Percentiles rank a stretch among this genome's conserved stretches.
Evolutionary conservation across 1,284 basidiomycete genomes (phyloP).

Genomic region (Fistulina hepatica): DNA sequence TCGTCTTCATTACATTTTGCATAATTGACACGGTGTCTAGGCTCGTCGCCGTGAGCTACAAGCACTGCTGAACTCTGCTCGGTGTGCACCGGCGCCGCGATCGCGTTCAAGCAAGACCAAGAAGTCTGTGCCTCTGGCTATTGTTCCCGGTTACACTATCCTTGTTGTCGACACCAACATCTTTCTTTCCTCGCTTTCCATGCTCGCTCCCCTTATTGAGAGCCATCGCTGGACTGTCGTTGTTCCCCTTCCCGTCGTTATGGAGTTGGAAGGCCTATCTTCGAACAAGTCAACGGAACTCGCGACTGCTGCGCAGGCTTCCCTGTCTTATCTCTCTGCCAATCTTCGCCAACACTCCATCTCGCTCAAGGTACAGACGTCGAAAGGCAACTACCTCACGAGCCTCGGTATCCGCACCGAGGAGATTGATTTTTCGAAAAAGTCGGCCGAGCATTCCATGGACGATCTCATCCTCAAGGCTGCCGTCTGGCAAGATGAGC

Average conservation of each 20-base stretch:
- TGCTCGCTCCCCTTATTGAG: slow-evolving; percentile 71
- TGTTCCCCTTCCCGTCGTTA: slow-evolving; percentile 88
- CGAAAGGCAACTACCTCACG: slow-evolving; percentile 85
- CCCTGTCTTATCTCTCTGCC: slow-evolving; percentile 67
- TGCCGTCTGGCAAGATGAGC: slow-evolving; percentile 85
- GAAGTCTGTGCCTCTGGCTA: slow-evolving; percentile 34
- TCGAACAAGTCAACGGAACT: slow-evolving; percentile 57
- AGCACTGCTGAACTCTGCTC: slow-evolving; percentile 39
- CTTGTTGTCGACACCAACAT: slow-evolving; percentile 95
- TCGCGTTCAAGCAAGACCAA: slow-evolving; percentile 27
- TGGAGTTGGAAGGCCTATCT: slow-evolving; percentile 88
- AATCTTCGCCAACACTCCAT: slow-evolving; percentile 64
- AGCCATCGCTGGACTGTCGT: slow-evolving; percentile 80
- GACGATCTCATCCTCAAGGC: slow-evolving; percentile 92
- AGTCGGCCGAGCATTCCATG: slow-evolving; percentile 66
- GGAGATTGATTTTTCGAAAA: slow-evolving; percentile 63
- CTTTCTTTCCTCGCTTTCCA: slow-evolving; percentile 66
- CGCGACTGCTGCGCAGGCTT: slow-evolving; percentile 59
- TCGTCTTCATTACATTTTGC: slow-evolving; percentile 6
- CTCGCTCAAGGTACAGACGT: slow-evolving; percentile 90
- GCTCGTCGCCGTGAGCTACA: slow-evolving; percentile 58
- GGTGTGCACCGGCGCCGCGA: slow-evolving; percentile 21
- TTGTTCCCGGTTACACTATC: slow-evolving; percentile 79
- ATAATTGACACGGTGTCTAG: slow-evolving; percentile 30
- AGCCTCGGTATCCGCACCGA: slow-evolving; percentile 81